Evolutionary conservation across 2,329 filamentous ascomycete genomes (phyloP).

Genomic region (Elsinoe perseae): DNA sequence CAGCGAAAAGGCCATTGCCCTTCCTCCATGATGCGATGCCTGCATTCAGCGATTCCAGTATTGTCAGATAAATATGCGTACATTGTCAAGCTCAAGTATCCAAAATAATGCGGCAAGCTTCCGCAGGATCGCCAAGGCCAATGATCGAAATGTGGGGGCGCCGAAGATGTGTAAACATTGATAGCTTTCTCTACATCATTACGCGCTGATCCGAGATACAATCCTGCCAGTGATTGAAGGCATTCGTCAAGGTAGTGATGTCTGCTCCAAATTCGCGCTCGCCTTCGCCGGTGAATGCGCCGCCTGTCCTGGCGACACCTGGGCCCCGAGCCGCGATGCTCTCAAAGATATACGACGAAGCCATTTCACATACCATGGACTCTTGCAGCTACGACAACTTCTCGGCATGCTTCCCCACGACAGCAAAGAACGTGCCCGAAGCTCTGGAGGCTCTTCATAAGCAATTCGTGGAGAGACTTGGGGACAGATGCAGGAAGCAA

Average conservation of each 20-base stretch:
- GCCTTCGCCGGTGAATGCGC: slow-evolving; percentile 46
- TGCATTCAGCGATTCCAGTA: background rate
- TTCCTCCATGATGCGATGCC: background rate
- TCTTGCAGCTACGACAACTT: slow-evolving; percentile 56
- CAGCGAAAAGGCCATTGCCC: background rate
- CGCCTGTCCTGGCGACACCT: slow-evolving; percentile 47
- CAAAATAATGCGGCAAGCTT: background rate
- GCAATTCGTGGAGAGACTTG: slow-evolving; percentile 52
- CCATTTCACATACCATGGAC: slow-evolving; percentile 52
- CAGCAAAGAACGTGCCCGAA: slow-evolving; percentile 49
- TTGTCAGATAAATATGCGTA: background rate
- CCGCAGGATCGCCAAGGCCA: background rate
- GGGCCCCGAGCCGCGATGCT: slow-evolving; percentile 54
- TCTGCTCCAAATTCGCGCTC: slow-evolving; percentile 26
- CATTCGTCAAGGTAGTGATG: background rate
- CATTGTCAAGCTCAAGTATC: background rate
- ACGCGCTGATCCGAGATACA: background rate
- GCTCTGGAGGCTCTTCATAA: slow-evolving; percentile 50
- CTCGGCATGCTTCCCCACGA: slow-evolving; percentile 56
- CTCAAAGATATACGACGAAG: slow-evolving; percentile 53
- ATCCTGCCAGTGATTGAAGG: background rate
- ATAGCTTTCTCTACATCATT: background rate
- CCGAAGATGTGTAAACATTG: slow-evolving; percentile 10
- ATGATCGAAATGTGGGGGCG: background rate
- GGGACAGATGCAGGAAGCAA: slow-evolving; percentile 48